Evolutionary conservation across 129 eudicot genomes (phyloP).

Genomic region (Tanacetum coccineum): DNA sequence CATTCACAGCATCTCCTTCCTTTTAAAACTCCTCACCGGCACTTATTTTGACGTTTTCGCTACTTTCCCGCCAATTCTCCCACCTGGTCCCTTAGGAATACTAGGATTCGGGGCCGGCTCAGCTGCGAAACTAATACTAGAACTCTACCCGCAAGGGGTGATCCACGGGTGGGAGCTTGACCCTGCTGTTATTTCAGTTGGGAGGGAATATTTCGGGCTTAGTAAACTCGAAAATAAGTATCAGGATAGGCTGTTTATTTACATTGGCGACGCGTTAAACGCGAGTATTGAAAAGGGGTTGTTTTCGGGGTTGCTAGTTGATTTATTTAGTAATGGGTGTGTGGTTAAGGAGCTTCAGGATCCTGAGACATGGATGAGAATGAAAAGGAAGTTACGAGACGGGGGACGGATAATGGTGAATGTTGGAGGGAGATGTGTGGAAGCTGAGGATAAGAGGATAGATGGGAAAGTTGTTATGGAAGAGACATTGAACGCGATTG

Average conservation of each 20-base stretch:
- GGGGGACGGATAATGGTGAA: constrained; percentile 95
- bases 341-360: constrained; percentile 81
- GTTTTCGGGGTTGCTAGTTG: constrained; percentile 69
- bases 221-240: constrained; percentile 46
- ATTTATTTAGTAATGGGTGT: constrained; percentile 70
- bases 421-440: constrained; percentile 95
- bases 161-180: constrained; percentile 90
- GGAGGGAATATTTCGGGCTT: constrained; percentile 60
- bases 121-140: constrained; percentile 54
- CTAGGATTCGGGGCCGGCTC: constrained; percentile 95
- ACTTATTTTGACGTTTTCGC: constrained; percentile 85
- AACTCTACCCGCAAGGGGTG: constrained; percentile 56
- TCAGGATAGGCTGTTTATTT: constrained; percentile 46
- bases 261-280: constrained; percentile 62
- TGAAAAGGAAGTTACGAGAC: constrained; percentile 54
- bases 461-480: constrained; percentile 73
- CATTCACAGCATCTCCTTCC: constrained; percentile 76
- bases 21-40: constrained; percentile 48
- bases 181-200: constrained; percentile 65
- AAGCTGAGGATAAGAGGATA: constrained; percentile 62
- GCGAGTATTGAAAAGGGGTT: constrained; percentile 45
- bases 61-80: constrained; percentile 66
- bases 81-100: constrained; percentile 77
- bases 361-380: constrained; percentile 57
- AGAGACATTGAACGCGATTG: constrained; percentile 69